A percentile compares a stretch with the other conserved stretches of the same genome.
phyloP scores from a whole-genome alignment of 2,329 filamentous ascomycete species.

The Xylariaceae sp. region DNA sequence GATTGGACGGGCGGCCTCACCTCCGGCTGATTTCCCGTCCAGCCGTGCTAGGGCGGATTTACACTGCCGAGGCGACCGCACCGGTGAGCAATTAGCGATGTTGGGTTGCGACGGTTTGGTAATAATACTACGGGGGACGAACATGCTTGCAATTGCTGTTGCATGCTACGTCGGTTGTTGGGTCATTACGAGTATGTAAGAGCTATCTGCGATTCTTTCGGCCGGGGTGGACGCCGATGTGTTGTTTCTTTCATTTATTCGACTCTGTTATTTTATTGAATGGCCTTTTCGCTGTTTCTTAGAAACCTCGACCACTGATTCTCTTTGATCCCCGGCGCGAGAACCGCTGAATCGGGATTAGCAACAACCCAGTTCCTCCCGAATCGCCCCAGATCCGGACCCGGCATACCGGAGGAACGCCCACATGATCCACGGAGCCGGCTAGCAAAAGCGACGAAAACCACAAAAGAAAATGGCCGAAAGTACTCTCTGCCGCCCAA shows the following conservation, averaged over 20 bases:
- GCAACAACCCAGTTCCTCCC: no score
- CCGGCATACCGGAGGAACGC: background rate
- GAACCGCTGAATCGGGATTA: background rate
- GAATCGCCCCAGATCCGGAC: background rate
- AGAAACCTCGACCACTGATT: background rate
- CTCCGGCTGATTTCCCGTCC: background rate
- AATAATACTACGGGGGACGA: no score
- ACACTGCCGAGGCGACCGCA: background rate
- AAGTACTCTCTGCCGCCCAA: conserved; percentile 23
- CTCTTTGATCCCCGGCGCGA: background rate
- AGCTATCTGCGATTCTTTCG: no score
- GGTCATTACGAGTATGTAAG: no score
- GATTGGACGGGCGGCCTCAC: background rate
- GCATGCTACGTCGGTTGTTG: no score
- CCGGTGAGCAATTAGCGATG: background rate
- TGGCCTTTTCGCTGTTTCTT: no score
- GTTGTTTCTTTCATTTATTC: no score
- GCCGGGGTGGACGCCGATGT: no score
- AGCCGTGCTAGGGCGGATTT: no score
- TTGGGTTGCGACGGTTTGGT: background rate
- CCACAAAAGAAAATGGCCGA: background rate
- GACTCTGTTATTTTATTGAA: no score
- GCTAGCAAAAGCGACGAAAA: background rate
- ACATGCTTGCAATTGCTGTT: no score
- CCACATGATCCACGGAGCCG: background rate